These are phyloP conservation scores for Urostyla sp. DNA, from an alignment of 73 alveolate species.

Conservation along the genomic window DNA sequence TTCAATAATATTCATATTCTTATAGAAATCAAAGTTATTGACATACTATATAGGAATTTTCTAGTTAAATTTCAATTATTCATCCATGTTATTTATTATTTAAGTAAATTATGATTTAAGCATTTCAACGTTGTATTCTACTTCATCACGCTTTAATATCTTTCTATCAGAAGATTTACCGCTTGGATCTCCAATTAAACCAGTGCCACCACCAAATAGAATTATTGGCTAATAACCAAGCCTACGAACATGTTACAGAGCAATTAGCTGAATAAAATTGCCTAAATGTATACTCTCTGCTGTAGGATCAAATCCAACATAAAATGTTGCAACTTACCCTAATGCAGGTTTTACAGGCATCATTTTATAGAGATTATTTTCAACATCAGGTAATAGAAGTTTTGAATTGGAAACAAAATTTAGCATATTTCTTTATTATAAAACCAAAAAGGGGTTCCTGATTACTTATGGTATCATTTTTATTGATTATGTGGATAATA, in stretches of 20 bases:
- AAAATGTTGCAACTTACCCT: too few relatives aligned
- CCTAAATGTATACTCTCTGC: constrained; percentile 70
- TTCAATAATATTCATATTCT: constrained; percentile 34
- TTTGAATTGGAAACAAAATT: too few relatives aligned
- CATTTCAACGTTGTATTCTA: constrained; percentile 34
- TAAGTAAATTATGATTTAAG: constrained; percentile 7
- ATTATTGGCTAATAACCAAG: constrained; percentile 65
- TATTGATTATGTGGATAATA: too few relatives aligned
- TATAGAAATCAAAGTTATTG: constrained; percentile 57
- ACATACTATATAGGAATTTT: not conserved
- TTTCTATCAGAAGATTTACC: constrained; percentile 58
- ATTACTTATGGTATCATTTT: too few relatives aligned
- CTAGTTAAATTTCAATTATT: not conserved
- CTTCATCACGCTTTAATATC: not conserved
- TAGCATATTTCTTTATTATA: too few relatives aligned
- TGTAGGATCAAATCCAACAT: constrained; percentile 72
- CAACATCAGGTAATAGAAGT: too few relatives aligned
- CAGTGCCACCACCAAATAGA: constrained; percentile 74
- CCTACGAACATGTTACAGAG: constrained; percentile 46
- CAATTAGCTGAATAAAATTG: constrained; percentile 27
- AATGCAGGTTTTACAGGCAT: too few relatives aligned
- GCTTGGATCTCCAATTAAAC: constrained; percentile 74
- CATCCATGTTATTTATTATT: constrained; percentile 1
- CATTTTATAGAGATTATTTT: too few relatives aligned
- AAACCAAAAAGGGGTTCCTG: too few relatives aligned